Evolutionary conservation across 768 basidiomycete genomes (phyloP).

Genomic region (Rhizopogon rudus): DNA sequence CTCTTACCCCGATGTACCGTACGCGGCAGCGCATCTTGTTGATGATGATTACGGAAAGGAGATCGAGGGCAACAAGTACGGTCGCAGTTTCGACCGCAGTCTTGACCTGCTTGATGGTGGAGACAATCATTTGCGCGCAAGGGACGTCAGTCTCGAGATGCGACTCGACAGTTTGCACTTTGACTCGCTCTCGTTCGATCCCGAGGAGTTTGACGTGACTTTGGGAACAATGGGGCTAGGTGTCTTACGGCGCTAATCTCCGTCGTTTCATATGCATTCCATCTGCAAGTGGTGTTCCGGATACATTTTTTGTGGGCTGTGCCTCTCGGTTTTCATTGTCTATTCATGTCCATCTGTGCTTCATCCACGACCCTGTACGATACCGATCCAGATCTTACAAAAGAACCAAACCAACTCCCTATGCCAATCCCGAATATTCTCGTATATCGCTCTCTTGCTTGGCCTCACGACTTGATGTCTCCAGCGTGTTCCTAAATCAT

Average conservation of each 20-base stretch:
- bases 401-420: not conserved
- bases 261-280: not conserved
- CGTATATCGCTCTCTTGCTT: not conserved
- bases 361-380: not conserved
- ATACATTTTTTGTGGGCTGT: not conserved
- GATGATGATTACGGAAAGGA: slow-evolving; percentile 13
- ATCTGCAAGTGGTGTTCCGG: not conserved
- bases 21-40: slow-evolving; percentile 10
- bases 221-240: not conserved
- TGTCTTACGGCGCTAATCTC: not conserved
- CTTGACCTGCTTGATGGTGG: slow-evolving; percentile 2
- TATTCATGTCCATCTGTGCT: not conserved
- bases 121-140: slow-evolving; percentile 12
- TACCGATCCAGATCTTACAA: not conserved
- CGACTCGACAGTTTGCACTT: slow-evolving; percentile 69
- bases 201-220: slow-evolving; percentile 41
- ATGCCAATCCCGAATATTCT: not conserved
- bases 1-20: slow-evolving; percentile 12
- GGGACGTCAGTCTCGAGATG: slow-evolving; percentile 56
- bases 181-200: slow-evolving; percentile 64
- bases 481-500: not conserved
- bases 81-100: slow-evolving; percentile 5
- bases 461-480: not conserved
- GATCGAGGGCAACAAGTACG: slow-evolving; percentile 12
- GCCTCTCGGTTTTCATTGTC: not conserved